These are phyloP conservation scores for Fusarium scirpi DNA, from an alignment of 2,329 filamentous ascomycete genomes.

Conservation along the genomic window DNA sequence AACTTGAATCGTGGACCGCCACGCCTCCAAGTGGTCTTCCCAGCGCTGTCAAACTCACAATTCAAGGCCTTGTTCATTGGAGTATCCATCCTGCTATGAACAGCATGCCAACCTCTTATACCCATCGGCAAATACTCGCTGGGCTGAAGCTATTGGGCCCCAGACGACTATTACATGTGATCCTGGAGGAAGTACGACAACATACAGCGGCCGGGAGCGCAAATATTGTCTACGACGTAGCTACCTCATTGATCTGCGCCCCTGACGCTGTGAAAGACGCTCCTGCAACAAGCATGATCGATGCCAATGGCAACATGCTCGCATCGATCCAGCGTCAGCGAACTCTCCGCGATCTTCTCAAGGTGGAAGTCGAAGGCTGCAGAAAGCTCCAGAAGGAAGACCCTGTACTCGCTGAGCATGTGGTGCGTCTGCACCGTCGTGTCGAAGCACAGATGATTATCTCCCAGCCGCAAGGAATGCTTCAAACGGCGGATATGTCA, in stretches of 20 bases:
- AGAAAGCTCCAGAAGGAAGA: constrained; percentile 68
- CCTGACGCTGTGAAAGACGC: constrained; percentile 66
- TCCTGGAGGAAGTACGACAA: constrained; percentile 75
- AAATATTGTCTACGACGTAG: constrained; percentile 75
- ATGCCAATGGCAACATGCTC: constrained; percentile 53
- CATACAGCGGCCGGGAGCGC: constrained; percentile 71
- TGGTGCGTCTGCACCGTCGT: constrained; percentile 71
- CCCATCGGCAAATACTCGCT: constrained; percentile 75
- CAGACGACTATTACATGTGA: constrained; percentile 67
- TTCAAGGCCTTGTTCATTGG: constrained; percentile 76
- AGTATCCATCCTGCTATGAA: constrained; percentile 67
- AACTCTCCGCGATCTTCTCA: constrained; percentile 71
- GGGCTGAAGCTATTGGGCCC: constrained; percentile 72
- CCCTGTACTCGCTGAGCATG: constrained; percentile 67
- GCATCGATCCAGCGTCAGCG: constrained; percentile 60
- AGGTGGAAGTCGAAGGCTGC: constrained; percentile 68
- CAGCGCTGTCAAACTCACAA: constrained; percentile 68
- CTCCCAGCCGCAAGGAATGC: constrained; percentile 56
- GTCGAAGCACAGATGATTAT: constrained; percentile 74
- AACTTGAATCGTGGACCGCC: constrained; percentile 75
- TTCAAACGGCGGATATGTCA: constrained; percentile 57
- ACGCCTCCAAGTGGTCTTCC: constrained; percentile 67
- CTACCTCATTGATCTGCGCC: constrained; percentile 75
- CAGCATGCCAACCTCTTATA: constrained; percentile 73
- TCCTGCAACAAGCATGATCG: constrained; percentile 50